These are phyloP conservation scores for Mycotypha africana DNA, from an alignment of 371 early-diverging fungal species.

Conservation along the genomic window DNA sequence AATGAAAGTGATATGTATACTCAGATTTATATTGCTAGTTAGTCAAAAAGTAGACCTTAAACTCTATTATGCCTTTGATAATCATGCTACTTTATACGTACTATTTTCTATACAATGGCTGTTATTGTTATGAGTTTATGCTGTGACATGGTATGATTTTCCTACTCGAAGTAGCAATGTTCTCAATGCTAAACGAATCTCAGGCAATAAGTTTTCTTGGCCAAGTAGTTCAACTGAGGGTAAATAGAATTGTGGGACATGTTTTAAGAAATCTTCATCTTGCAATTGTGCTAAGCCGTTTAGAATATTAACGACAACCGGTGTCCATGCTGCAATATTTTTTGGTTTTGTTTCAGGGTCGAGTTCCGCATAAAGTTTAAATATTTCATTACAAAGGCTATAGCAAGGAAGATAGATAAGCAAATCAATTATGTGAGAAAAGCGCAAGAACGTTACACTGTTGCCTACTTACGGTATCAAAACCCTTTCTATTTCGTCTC, in stretches of 20 bases:
- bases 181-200: constrained; percentile 43
- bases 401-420: no score
- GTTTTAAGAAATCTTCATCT: constrained; percentile 47
- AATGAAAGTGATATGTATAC: no score
- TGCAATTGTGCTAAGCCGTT: constrained; percentile 40
- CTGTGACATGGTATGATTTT: constrained; percentile 38
- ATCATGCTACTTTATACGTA: no score
- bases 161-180: constrained; percentile 44
- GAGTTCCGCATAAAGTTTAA: constrained; percentile 40
- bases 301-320: constrained; percentile 45
- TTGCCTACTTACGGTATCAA: constrained; percentile 56
- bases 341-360: constrained; percentile 50
- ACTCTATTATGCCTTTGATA: no score
- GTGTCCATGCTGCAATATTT: constrained; percentile 53
- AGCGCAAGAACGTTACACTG: not conserved
- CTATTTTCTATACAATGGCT: no score
- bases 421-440: no score
- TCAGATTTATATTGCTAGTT: no score
- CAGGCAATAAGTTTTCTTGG: constrained; percentile 38
- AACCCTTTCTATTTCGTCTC: constrained; percentile 40
- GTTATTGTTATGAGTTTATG: no score
- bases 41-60: no score
- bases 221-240: constrained; percentile 43
- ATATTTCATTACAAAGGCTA: constrained; percentile 45
- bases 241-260: constrained; percentile 42